Conservation (phyloP, 78 protist species). For the Guillardia theta region DNA sequence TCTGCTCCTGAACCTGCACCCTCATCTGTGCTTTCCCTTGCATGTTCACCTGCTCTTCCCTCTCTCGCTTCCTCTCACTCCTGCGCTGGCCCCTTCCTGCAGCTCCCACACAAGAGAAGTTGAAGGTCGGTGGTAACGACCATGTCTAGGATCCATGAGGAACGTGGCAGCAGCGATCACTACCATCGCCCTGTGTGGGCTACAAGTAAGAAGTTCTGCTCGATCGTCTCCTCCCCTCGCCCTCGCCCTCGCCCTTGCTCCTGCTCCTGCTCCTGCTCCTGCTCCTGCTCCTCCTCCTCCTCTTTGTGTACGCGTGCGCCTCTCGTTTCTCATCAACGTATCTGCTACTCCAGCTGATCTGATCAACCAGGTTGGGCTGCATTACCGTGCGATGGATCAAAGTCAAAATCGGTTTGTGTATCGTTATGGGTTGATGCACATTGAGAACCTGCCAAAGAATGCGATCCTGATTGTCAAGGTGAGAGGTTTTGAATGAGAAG, state of each 20-base stretch:
- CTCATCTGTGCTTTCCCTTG: too few species aligned
- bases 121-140: too few species aligned
- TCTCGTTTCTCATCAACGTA: not conserved
- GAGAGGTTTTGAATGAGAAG: too few species aligned
- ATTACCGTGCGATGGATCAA: not conserved
- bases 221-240: not conserved
- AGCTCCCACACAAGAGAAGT: too few species aligned
- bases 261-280: not conserved
- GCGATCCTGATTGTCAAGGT: not conserved
- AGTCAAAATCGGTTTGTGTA: not conserved
- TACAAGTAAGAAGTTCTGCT: too few species aligned
- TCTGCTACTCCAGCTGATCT: not conserved
- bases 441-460: not conserved
- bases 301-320: not conserved
- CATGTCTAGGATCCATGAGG: too few species aligned
- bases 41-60: too few species aligned
- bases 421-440: not conserved
- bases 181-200: too few species aligned
- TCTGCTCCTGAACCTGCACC: too few species aligned
- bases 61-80: too few species aligned
- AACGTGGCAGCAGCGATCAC: too few species aligned
- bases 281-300: not conserved
- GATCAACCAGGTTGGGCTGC: not conserved
- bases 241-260: not conserved
- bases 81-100: too few species aligned